Evolutionary conservation across 495 filamentous ascomycete genomes (phyloP), one percentile per base, ranked within the genome.

Genomic region (Penicillium pancosmium): DNA sequence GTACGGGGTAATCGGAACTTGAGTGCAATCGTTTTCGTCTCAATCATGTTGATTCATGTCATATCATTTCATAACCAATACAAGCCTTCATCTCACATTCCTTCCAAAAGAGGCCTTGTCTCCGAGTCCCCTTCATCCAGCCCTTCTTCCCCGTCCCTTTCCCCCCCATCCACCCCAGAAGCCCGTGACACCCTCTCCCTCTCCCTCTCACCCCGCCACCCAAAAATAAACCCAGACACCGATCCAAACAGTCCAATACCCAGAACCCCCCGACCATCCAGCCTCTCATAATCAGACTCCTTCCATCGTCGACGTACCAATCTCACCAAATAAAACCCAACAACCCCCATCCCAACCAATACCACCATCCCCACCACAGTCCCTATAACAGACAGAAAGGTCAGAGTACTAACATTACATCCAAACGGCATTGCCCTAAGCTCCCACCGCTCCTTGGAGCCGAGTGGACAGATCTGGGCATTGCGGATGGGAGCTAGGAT

Each of bases 361-460:
- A 57, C 65, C 21, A 82, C 6, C 2, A 74, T 79, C 16, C 68
- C 66, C 15, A 74, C 40, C 33, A 82, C 68, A 8, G 75, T 63
- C 1, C 72, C 73, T 3, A 78, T 27, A 19, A 66, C 69, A 18
- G 76, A 77, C 38, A 84, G 49, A 27, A 81, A 73, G 3, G 79
- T 83, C 54, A 78, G 64, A 0, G 79, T 82, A 23, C 77, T 81
- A 25, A 81, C 80, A 50, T 75, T 58, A 50, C 82, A 85, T 13
- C 82, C 82, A 23, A 83, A 68, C 0, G 78, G 76, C 19, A 67
- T 56, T 0, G 79, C 74, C 5, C 82, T 72, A 1, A 85, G 64
- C 55, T 85, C 82, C 78, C 81, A 84, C 43, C 78, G 73, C 65
- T 85, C 81, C 52, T 77, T 70, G 5, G 69, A 66, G 3, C 70